phyloP scores from a whole-genome alignment of 2,329 filamentous ascomycete genomes.

The Venturia nashicola region DNA sequence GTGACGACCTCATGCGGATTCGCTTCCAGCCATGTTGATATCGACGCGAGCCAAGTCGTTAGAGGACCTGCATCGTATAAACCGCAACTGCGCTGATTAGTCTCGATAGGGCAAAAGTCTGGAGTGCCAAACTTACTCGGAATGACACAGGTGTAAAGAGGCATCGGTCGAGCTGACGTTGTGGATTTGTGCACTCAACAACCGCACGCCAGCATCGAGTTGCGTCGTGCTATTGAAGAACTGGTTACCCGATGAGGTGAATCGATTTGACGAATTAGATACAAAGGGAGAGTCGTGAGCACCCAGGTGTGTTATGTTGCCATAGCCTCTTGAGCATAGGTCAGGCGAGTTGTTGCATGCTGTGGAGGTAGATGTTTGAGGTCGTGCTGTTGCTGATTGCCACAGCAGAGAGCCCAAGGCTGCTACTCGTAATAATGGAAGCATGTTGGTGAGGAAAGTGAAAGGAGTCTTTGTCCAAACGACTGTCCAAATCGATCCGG shows the following conservation, averaged over 20 bases:
- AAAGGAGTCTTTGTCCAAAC: not conserved
- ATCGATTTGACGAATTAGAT: conserved; percentile 47
- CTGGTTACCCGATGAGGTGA: conserved; percentile 59
- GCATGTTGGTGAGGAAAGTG: not conserved
- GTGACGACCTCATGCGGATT: conserved; percentile 68
- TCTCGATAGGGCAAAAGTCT: not conserved
- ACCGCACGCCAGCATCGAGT: conserved; percentile 56
- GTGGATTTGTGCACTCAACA: conserved; percentile 64
- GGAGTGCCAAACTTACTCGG: conserved; percentile 21
- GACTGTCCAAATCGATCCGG: not conserved
- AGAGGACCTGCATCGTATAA: conserved; percentile 59
- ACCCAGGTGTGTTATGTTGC: conserved; percentile 65
- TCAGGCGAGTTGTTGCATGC: conserved; percentile 73
- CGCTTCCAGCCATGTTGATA: conserved; percentile 56
- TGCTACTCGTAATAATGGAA: not conserved
- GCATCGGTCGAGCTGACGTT: conserved; percentile 30
- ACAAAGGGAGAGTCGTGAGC: conserved; percentile 66
- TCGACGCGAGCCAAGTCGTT: conserved; percentile 47
- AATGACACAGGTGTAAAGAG: conserved; percentile 58
- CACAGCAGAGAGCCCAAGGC: conserved; percentile 11
- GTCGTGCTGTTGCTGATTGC: conserved; percentile 13
- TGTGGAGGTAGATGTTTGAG: conserved; percentile 13
- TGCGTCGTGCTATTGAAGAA: conserved; percentile 61
- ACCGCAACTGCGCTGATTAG: conserved; percentile 30
- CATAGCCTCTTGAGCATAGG: conserved; percentile 60